phyloP scores from a whole-genome alignment of 1,139 yeast genomes.

The Magnusiomyces ingens region DNA sequence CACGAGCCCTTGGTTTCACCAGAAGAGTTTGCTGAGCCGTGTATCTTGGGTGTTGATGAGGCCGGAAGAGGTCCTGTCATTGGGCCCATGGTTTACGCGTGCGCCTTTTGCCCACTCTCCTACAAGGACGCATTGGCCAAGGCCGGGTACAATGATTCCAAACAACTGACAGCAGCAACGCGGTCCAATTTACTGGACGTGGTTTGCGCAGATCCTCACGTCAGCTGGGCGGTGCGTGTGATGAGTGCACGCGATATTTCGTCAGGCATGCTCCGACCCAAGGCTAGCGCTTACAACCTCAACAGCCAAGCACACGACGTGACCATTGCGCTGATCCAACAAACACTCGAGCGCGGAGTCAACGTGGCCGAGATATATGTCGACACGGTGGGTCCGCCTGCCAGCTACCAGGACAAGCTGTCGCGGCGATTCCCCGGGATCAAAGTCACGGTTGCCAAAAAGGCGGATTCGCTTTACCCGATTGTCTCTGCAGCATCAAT shows the following conservation, averaged over 20 bases:
- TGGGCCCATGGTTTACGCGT: conserved; percentile 94
- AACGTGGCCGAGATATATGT: conserved; percentile 67
- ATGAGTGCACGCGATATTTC: conserved; percentile 86
- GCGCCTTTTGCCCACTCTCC: conserved; percentile 61
- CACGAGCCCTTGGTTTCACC: neutral
- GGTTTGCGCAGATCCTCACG: conserved; percentile 45
- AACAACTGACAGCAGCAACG: conserved; percentile 66
- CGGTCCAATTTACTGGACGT: conserved; percentile 55
- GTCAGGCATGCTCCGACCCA: conserved; percentile 76
- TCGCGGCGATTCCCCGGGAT: conserved; percentile 61
- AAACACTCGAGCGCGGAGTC: conserved; percentile 47
- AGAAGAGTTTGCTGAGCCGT: conserved; percentile 7
- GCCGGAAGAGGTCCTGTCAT: conserved; percentile 98
- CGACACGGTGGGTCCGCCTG: conserved; percentile 97
- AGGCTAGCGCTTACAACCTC: conserved; percentile 55
- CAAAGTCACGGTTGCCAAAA: conserved; percentile 80
- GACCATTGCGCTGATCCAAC: conserved; percentile 69
- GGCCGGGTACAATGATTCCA: conserved; percentile 89
- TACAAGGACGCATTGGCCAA: conserved; percentile 50
- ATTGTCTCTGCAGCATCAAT: conserved; percentile 95
- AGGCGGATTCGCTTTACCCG: conserved; percentile 92
- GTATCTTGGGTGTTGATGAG: conserved; percentile 42
- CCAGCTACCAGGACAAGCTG: conserved; percentile 69
- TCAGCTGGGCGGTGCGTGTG: conserved; percentile 85
- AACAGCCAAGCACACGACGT: conserved; percentile 96